Evolutionary conservation across 192 early-diverging fungal species (phyloP).

Genomic region (Coemansia sp.): DNA sequence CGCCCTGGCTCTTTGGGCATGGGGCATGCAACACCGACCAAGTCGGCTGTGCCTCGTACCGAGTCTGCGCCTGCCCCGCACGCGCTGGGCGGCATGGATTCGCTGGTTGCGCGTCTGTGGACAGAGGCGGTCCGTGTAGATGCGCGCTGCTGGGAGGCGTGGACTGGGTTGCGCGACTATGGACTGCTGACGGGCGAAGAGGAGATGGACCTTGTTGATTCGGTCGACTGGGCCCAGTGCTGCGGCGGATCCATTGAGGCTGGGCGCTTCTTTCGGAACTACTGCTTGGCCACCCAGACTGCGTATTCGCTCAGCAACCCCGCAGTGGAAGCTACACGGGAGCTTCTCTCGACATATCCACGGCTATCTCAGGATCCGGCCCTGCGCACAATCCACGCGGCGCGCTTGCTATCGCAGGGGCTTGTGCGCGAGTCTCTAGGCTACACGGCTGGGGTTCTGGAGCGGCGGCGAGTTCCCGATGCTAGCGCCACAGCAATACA

Average conservation of each 20-base stretch:
- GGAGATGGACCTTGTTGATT: slow-evolving; percentile 15
- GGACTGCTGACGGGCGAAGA: slow-evolving; percentile 35
- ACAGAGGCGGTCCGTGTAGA: slow-evolving; percentile 19
- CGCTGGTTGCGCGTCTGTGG: slow-evolving; percentile 29
- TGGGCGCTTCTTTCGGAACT: slow-evolving; percentile 31
- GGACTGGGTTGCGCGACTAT: slow-evolving; percentile 41
- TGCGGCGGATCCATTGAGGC: slow-evolving; percentile 19
- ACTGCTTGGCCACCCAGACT: slow-evolving; percentile 40
- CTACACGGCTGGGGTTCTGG: slow-evolving; percentile 27
- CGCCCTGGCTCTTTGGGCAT: not conserved
- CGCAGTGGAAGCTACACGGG: slow-evolving; percentile 13
- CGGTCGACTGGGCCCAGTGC: slow-evolving; percentile 25
- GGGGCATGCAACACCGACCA: not conserved
- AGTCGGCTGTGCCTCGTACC: not conserved
- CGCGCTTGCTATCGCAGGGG: slow-evolving; percentile 34
- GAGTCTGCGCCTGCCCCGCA: not conserved
- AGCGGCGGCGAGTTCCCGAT: slow-evolving; percentile 31
- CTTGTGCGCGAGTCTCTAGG: slow-evolving; percentile 18
- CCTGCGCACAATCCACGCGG: slow-evolving; percentile 40
- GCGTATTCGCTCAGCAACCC: slow-evolving; percentile 13
- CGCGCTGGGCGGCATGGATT: slow-evolving; percentile 25
- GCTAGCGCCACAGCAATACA: slow-evolving; percentile 36
- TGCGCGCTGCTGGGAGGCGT: slow-evolving; percentile 49
- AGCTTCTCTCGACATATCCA: slow-evolving; percentile 15
- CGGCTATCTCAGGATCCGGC: slow-evolving; percentile 17